Conservation (phyloP, 352 stramenopile genomes). For the Phytophthora pluvialis region DNA sequence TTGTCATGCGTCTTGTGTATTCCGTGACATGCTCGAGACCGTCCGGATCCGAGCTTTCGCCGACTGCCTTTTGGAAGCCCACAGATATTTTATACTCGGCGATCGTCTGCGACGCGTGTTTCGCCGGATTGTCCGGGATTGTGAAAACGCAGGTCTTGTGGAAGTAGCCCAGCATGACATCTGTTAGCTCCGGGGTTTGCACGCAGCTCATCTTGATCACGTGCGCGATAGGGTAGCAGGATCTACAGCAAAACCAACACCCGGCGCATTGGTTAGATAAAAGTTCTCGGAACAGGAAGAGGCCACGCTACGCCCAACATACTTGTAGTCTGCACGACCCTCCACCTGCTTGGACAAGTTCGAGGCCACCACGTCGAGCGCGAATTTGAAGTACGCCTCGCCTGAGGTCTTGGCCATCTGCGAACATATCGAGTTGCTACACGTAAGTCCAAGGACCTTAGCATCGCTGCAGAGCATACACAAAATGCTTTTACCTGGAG, state of each 20-base stretch:
- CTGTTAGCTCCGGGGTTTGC: slow-evolving; percentile 70
- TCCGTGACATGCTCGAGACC: slow-evolving; percentile 77
- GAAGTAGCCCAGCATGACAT: slow-evolving; percentile 76
- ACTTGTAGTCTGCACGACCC: slow-evolving; percentile 82
- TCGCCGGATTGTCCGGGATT: slow-evolving; percentile 65
- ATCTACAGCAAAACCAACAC: slow-evolving; percentile 30
- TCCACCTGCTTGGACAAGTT: slow-evolving; percentile 77
- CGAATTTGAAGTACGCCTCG: slow-evolving; percentile 73
- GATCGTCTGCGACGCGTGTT: slow-evolving; percentile 57
- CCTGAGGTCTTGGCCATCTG: slow-evolving; percentile 62
- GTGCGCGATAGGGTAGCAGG: slow-evolving; percentile 73
- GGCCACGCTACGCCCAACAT: slow-evolving; percentile 10
- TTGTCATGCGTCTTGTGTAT: slow-evolving; percentile 83
- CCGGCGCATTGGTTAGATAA: neutral
- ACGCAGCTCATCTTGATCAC: slow-evolving; percentile 85
- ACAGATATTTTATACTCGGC: slow-evolving; percentile 72
- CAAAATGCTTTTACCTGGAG: slow-evolving; percentile 45
- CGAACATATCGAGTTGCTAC: neutral
- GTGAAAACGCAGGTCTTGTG: slow-evolving; percentile 80
- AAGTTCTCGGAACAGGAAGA: slow-evolving; percentile 1
- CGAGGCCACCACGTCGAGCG: slow-evolving; percentile 70
- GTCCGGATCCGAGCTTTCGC: slow-evolving; percentile 62
- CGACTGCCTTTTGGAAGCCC: slow-evolving; percentile 70
- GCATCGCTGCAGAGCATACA: neutral
- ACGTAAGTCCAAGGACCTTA: neutral